A percentile compares a stretch with the other conserved stretches of the same genome.
These are phyloP conservation scores for Massarina eburnea DNA, from an alignment of 2,329 filamentous ascomycete genomes.

Conservation along the genomic window DNA sequence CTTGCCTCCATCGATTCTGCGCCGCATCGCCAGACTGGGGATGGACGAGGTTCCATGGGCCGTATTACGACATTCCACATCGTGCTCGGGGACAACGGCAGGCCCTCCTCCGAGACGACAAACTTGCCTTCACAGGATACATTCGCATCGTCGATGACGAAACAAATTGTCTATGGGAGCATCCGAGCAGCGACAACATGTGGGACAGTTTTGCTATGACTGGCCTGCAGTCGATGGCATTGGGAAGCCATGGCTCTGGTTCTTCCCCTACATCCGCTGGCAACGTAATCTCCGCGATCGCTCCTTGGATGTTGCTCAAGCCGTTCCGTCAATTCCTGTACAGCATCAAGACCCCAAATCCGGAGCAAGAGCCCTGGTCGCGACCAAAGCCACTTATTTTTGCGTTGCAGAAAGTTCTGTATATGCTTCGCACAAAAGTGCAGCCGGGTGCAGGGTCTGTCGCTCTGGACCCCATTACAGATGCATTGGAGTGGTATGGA, in stretches of 20 bases:
- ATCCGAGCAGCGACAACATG: slow-evolving; percentile 55
- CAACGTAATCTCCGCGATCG: slow-evolving; percentile 56
- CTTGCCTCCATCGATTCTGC: slow-evolving; percentile 62
- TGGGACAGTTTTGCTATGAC: slow-evolving; percentile 62
- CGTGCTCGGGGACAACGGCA: slow-evolving; percentile 61
- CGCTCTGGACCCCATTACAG: slow-evolving; percentile 36
- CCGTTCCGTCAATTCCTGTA: slow-evolving; percentile 61
- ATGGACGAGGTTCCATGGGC: slow-evolving; percentile 63
- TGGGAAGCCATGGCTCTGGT: slow-evolving; percentile 27
- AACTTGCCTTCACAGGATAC: slow-evolving; percentile 63
- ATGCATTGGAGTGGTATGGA: slow-evolving; percentile 46
- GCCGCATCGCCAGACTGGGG: slow-evolving; percentile 62
- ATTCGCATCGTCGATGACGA: slow-evolving; percentile 63
- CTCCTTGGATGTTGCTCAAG: slow-evolving; percentile 60
- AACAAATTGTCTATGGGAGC: slow-evolving; percentile 63
- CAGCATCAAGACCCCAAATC: slow-evolving; percentile 49
- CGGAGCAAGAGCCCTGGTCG: slow-evolving; percentile 47
- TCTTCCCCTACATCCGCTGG: slow-evolving; percentile 33
- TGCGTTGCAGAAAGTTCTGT: slow-evolving; percentile 56
- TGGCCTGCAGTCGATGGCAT: slow-evolving; percentile 54
- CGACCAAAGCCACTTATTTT: slow-evolving; percentile 55
- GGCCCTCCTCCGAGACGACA: slow-evolving; percentile 62
- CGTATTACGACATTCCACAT: slow-evolving; percentile 59
- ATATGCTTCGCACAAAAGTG: slow-evolving; percentile 49
- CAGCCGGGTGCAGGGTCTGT: slow-evolving; percentile 40